Percentiles rank a stretch among this genome's conserved stretches.
Evolutionary conservation across 148 eudicot genomes (phyloP).

Genomic region (Amaranthus palmeri): DNA sequence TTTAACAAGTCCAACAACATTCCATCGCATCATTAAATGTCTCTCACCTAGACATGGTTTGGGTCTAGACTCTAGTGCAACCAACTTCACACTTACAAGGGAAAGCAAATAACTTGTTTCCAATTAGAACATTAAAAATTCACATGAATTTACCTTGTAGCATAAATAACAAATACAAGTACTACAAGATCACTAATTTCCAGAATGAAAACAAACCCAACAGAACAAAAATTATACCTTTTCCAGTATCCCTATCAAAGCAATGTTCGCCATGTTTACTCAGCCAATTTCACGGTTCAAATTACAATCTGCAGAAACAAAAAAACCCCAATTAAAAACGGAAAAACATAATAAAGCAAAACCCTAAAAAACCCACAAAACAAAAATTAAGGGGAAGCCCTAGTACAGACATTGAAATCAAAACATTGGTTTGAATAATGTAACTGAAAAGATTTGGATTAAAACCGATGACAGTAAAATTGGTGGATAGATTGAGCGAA

Average conservation of each 20-base stretch:
- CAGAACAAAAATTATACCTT: slow-evolving; percentile 46
- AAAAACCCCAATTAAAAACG: background rate
- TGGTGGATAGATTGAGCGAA: no score
- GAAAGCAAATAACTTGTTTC: no score
- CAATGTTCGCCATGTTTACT: slow-evolving; percentile 60
- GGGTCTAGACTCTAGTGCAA: background rate
- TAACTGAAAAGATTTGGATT: no score
- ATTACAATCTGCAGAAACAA: slow-evolving; percentile 16
- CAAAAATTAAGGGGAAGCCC: no score
- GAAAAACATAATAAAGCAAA: no score
- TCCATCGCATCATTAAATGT: no score
- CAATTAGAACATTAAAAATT: background rate
- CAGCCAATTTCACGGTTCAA: slow-evolving; percentile 4
- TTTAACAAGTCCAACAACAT: no score
- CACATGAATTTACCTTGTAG: background rate
- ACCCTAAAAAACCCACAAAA: no score
- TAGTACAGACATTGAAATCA: no score
- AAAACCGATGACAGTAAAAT: no score
- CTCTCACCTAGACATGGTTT: no score
- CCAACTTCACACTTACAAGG: background rate
- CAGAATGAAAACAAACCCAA: background rate
- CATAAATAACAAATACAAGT: background rate
- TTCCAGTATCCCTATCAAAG: slow-evolving; percentile 73
- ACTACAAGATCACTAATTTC: background rate
- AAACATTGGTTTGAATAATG: no score